phyloP scores from a whole-genome alignment of 495 filamentous ascomycete genomes.

The Penicillium lividum region DNA sequence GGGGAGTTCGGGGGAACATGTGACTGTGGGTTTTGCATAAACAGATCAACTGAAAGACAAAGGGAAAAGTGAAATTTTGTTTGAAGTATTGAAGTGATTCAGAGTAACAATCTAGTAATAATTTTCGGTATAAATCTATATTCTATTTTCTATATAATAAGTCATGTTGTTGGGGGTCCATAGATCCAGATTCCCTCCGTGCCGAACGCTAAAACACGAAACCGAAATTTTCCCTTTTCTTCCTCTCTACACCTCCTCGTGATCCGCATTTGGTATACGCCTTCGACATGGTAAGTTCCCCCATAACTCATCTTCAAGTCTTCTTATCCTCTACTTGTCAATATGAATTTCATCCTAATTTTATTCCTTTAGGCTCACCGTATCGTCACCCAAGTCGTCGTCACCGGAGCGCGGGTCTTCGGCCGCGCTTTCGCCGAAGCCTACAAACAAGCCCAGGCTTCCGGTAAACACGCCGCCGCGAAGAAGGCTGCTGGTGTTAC shows the following conservation, averaged over 20 bases:
- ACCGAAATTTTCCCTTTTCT: conserved; percentile 45
- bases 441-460: conserved; percentile 86
- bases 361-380: conserved; percentile 75
- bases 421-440: conserved; percentile 90
- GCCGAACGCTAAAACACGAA: conserved; percentile 32
- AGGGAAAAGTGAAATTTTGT: neutral
- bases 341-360: neutral
- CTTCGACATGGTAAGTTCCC: conserved; percentile 33
- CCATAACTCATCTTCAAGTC: neutral
- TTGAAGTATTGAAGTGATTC: no score
- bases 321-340: neutral
- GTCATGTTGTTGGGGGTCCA: neutral
- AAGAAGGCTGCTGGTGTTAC: conserved; percentile 43
- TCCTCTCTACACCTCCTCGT: conserved; percentile 29
- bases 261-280: conserved; percentile 25
- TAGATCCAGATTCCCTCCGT: conserved; percentile 17
- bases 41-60: neutral
- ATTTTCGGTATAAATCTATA: neutral
- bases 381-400: conserved; percentile 87
- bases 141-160: neutral
- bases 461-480: conserved; percentile 74
- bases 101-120: neutral
- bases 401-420: conserved; percentile 86
- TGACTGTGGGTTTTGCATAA: conserved; percentile 25
- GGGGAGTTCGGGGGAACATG: conserved; percentile 28